Percentiles rank a stretch among this genome's conserved stretches.
Evolutionary conservation across 2,329 filamentous ascomycete genomes (phyloP).

Genomic region (Drechslerella dactyloides): DNA sequence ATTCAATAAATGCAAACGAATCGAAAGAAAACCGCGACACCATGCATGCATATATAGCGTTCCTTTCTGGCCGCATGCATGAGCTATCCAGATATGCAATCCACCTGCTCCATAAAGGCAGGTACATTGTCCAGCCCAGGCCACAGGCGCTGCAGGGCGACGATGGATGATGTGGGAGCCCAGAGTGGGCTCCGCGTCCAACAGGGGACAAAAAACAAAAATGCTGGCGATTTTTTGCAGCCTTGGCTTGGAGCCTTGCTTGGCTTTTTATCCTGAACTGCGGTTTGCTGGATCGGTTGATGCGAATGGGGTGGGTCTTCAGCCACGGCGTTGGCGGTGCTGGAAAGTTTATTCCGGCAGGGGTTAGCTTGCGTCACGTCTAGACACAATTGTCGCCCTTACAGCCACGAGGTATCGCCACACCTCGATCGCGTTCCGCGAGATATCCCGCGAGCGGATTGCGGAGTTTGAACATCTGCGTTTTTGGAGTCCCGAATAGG

Average conservation of each 20-base stretch:
- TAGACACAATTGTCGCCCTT: background rate
- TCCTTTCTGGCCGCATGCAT: too few species aligned
- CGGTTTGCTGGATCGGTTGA: too few species aligned
- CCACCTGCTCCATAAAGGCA: conserved; percentile 8
- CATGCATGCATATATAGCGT: conserved; percentile 3
- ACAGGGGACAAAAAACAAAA: background rate
- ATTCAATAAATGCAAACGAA: background rate
- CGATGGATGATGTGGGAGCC: conserved; percentile 1
- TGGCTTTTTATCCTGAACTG: too few species aligned
- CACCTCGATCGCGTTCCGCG: background rate
- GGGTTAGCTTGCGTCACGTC: background rate
- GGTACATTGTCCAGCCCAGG: conserved; percentile 5
- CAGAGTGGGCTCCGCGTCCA: background rate
- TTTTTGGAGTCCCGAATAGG: background rate
- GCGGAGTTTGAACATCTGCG: too few species aligned
- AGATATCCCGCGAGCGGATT: background rate
- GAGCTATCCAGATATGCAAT: conserved; percentile 1
- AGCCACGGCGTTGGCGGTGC: conserved; percentile 5
- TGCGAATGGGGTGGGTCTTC: background rate
- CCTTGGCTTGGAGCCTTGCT: conserved; percentile 3
- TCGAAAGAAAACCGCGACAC: conserved; percentile 4
- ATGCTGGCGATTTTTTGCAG: background rate
- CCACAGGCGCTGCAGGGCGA: conserved; percentile 3
- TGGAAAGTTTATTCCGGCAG: background rate
- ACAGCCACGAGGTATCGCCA: background rate